phyloP scores from a whole-genome alignment of 2,329 filamentous ascomycete species.

The Fusarium pilosicola region DNA sequence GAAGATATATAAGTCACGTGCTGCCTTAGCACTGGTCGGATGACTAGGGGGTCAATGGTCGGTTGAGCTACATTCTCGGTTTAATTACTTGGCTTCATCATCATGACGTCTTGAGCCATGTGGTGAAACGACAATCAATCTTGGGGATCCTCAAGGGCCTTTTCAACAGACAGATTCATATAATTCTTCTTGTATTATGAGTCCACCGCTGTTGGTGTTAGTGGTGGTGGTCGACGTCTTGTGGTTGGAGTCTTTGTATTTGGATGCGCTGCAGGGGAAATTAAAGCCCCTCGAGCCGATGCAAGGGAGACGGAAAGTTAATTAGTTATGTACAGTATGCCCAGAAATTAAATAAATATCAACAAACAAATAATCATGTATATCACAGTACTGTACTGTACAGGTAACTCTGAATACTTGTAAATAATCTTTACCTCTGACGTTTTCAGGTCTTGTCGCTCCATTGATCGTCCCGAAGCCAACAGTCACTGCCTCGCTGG shows the following conservation, averaged over 20 bases:
- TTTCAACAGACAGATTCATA: background rate
- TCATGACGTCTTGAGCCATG: constrained; percentile 20
- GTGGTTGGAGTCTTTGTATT: background rate
- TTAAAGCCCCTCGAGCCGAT: constrained; percentile 15
- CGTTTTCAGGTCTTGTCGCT: background rate
- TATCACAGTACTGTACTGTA: background rate
- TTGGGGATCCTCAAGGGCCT: background rate
- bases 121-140: constrained; percentile 16
- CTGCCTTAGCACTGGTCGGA: no score
- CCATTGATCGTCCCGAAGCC: constrained; percentile 26
- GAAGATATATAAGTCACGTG: no score
- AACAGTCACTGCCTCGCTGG: constrained; percentile 28
- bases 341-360: background rate
- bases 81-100: constrained; percentile 29
- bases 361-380: background rate
- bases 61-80: no score
- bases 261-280: constrained; percentile 22
- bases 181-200: background rate
- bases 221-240: background rate
- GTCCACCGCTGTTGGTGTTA: background rate
- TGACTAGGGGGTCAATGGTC: no score
- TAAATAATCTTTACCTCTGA: background rate
- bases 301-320: constrained; percentile 27
- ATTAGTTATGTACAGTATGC: constrained; percentile 9
- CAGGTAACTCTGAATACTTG: background rate